phyloP scores from a whole-genome alignment of 2,329 filamentous ascomycete species.

The Aspergillus quadrilineatus region DNA sequence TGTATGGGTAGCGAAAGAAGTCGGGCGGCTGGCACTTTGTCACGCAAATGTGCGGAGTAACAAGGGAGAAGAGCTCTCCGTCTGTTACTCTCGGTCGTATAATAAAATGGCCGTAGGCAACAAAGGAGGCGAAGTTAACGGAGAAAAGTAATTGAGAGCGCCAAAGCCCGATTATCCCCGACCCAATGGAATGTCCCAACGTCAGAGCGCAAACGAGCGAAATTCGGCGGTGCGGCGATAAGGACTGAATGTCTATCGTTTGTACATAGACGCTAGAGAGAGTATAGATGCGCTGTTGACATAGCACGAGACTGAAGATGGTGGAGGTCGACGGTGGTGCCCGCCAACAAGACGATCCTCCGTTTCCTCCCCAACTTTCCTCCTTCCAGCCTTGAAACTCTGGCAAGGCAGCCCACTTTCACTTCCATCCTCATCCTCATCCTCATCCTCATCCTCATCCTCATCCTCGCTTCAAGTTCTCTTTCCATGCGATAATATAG shows the following conservation, averaged over 20 bases:
- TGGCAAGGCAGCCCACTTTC: not conserved
- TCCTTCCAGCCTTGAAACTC: not conserved
- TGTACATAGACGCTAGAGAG: not conserved
- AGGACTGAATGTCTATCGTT: not conserved
- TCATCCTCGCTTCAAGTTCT: not conserved
- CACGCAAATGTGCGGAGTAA: constrained; percentile 16
- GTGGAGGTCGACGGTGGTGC: not conserved
- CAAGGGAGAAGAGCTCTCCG: constrained; percentile 19
- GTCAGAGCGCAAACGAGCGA: not conserved
- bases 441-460: not conserved
- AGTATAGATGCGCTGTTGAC: not conserved
- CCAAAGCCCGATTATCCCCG: constrained; percentile 28
- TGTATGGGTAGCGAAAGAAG: constrained; percentile 23
- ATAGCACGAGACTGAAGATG: not conserved
- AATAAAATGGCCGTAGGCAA: constrained; percentile 1
- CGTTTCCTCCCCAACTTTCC: constrained; percentile 3
- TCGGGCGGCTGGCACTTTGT: constrained; percentile 32
- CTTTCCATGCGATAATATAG: constrained; percentile 24
- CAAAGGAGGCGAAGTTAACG: constrained; percentile 10
- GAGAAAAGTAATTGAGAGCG: constrained; percentile 13
- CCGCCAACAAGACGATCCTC: constrained; percentile 9
- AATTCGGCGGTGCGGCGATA: not conserved
- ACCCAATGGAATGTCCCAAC: constrained; percentile 8
- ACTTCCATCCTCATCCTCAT: not conserved
- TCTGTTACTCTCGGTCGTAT: constrained; percentile 25